Percentiles rank a stretch among this genome's conserved stretches.
These are phyloP conservation scores for Rhododendron simsii DNA, from an alignment of 148 eudicot genomes.

Conservation along the genomic window DNA sequence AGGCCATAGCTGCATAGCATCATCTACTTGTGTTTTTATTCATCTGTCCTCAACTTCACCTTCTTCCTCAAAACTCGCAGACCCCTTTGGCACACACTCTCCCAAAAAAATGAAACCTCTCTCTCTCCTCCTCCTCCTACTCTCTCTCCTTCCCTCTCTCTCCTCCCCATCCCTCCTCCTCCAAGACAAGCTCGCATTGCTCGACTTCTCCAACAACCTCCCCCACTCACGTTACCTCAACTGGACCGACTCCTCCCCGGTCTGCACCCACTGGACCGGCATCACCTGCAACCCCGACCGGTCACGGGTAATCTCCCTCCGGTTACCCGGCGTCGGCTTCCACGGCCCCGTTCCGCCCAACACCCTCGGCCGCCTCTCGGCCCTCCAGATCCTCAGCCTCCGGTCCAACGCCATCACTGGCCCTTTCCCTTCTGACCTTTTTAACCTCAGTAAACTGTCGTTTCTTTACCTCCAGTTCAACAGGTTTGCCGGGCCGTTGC, in stretches of 20 bases:
- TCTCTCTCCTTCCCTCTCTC: background rate
- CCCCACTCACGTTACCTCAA: constrained; percentile 55
- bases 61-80: background rate
- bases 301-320: constrained; percentile 45
- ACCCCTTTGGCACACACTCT: background rate
- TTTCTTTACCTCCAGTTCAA: constrained; percentile 73
- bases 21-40: background rate
- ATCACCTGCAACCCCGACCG: constrained; percentile 50
- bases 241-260: constrained; percentile 42
- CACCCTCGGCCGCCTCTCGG: constrained; percentile 61
- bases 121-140: background rate
- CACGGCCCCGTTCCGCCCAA: constrained; percentile 61
- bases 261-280: constrained; percentile 78
- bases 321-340: constrained; percentile 75
- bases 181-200: constrained; percentile 51
- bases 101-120: constrained; percentile 7
- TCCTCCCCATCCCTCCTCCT: constrained; percentile 16
- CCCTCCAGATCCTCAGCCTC: constrained; percentile 65
- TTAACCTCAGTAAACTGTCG: constrained; percentile 43
- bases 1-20: background rate
- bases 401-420: constrained; percentile 67
- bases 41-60: background rate
- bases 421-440: constrained; percentile 61
- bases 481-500: constrained; percentile 58
- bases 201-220: constrained; percentile 46